Evolutionary conservation across 2,329 filamentous ascomycete genomes (phyloP).

Genomic region (Ilyonectria destructans): DNA sequence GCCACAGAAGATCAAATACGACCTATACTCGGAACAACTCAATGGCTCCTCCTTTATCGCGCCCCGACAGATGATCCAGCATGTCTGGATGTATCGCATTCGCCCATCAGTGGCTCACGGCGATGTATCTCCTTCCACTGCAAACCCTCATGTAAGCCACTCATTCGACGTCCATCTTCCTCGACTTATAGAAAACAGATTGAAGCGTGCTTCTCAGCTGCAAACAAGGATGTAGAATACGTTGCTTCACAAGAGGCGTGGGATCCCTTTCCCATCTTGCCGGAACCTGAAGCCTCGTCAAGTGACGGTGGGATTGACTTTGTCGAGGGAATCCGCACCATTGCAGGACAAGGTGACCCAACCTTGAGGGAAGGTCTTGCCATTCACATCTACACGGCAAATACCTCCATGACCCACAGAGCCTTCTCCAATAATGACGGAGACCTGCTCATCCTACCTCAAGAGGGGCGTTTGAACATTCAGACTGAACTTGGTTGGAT

Average conservation of each 20-base stretch:
- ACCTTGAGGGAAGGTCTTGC: conserved; percentile 54
- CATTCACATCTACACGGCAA: conserved; percentile 28
- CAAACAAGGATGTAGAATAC: conserved; percentile 62
- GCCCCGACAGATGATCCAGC: conserved; percentile 49
- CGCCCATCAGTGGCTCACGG: conserved; percentile 53
- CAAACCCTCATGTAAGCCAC: conserved; percentile 19
- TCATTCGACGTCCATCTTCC: conserved; percentile 30
- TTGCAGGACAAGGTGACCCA: conserved; percentile 65
- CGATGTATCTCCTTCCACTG: conserved; percentile 7
- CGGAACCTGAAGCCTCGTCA: conserved; percentile 4
- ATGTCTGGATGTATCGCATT: conserved; percentile 56
- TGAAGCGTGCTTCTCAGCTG: conserved; percentile 62
- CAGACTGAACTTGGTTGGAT: conserved; percentile 78
- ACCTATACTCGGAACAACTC: conserved; percentile 65
- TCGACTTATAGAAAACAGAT: conserved; percentile 38
- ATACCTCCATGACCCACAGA: conserved; percentile 57
- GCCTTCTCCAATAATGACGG: conserved; percentile 72
- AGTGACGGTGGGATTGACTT: conserved; percentile 57
- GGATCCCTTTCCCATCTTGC: conserved; percentile 58
- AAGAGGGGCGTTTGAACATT: conserved; percentile 76
- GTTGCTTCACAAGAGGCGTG: conserved; percentile 66
- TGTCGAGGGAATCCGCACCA: conserved; percentile 60
- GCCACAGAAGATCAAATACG: conserved; percentile 61
- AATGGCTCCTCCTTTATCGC: conserved; percentile 59
- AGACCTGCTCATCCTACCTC: conserved; percentile 79